A percentile compares a stretch with the other conserved stretches of the same genome.
phyloP scores from a whole-genome alignment of 2,329 filamentous ascomycete species.

The Botrytis fragariae region DNA sequence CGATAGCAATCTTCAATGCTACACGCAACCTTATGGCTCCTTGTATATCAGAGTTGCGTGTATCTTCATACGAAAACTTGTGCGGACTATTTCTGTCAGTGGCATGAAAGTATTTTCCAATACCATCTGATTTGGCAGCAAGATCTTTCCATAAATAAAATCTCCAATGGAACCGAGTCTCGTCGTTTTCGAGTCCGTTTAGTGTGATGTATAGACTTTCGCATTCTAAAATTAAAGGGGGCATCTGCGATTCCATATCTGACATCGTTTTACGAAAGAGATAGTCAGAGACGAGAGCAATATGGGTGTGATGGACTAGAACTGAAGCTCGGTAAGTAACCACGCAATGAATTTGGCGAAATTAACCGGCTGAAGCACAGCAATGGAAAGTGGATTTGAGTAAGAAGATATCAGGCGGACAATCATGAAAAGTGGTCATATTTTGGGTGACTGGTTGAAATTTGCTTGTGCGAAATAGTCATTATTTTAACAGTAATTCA shows the following conservation, averaged over 20 bases:
- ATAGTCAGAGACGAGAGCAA: not conserved
- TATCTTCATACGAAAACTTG: not conserved
- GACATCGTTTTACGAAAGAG: not conserved
- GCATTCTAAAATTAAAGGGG: not conserved
- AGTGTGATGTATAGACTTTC: not conserved
- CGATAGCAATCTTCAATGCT: not conserved
- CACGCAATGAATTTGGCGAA: not conserved
- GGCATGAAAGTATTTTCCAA: not conserved
- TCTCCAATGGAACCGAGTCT: not conserved
- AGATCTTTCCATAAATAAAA: not conserved
- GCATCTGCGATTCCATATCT: not conserved
- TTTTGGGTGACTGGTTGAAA: not conserved
- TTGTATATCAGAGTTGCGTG: not conserved
- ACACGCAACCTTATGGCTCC: not conserved
- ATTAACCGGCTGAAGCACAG: too few relatives aligned
- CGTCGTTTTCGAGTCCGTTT: not conserved
- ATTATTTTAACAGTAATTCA: not conserved
- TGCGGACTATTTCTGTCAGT: not conserved
- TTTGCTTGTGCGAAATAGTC: not conserved
- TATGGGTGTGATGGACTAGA: not conserved
- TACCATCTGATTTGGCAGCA: not conserved
- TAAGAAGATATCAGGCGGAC: too few relatives aligned
- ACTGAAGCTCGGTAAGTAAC: not conserved
- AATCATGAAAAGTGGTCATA: not conserved
- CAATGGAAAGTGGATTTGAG: too few relatives aligned